Evolutionary conservation across 2,329 filamentous ascomycete genomes (phyloP).

Genomic region (Colletotrichum orchidophilum): DNA sequence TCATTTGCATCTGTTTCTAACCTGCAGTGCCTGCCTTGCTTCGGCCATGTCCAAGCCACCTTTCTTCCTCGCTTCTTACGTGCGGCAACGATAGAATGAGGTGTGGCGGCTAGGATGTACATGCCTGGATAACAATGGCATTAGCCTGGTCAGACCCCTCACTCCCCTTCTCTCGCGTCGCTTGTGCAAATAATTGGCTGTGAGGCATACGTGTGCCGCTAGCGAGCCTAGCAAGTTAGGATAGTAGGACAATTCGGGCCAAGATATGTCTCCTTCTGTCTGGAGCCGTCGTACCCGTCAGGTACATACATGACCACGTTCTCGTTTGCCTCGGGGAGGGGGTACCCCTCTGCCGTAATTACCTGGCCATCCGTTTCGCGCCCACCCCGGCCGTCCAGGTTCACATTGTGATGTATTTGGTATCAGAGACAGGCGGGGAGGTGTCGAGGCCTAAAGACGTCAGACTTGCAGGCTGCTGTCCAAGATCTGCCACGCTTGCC

Average conservation of each 20-base stretch:
- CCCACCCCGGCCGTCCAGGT: constrained; percentile 1
- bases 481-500: neutral
- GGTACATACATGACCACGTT: neutral
- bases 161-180: neutral
- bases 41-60: neutral
- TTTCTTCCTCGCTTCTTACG: neutral
- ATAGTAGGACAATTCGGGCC: constrained; percentile 1
- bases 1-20: neutral
- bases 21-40: constrained; percentile 11
- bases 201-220: neutral
- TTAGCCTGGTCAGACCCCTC: neutral
- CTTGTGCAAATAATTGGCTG: neutral
- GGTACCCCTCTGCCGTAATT: neutral
- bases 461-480: constrained; percentile 8
- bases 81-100: neutral
- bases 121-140: neutral
- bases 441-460: constrained; percentile 16
- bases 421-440: neutral
- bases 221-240: neutral
- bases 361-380: neutral
- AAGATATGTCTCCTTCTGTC: constrained; percentile 5
- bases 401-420: neutral
- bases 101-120: constrained; percentile 1
- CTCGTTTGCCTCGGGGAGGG: neutral
- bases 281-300: constrained; percentile 17